A percentile compares a stretch with the other conserved stretches of the same genome.
Conservation (phyloP, 495 filamentous ascomycete species). For the Patellaria atrata region DNA sequence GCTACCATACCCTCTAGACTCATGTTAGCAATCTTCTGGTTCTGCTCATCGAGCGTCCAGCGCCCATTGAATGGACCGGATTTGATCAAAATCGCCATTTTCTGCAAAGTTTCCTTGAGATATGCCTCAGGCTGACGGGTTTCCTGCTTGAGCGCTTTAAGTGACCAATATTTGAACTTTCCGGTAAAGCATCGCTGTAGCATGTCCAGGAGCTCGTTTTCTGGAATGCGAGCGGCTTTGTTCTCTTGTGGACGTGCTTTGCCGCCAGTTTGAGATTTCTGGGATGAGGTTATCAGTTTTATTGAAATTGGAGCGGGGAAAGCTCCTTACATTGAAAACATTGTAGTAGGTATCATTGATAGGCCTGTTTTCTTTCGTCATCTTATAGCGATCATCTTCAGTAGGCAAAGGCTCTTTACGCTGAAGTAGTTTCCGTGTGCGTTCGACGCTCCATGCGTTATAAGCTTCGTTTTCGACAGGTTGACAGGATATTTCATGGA, state of each 20-base stretch:
- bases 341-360: too few relatives aligned
- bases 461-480: constrained; percentile 65
- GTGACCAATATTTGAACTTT: constrained; percentile 73
- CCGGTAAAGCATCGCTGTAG: constrained; percentile 74
- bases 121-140: constrained; percentile 82
- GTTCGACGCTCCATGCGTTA: constrained; percentile 41
- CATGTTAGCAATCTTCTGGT: constrained; percentile 34
- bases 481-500: constrained; percentile 62
- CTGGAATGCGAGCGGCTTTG: constrained; percentile 75
- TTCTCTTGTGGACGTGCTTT: constrained; percentile 35
- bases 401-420: constrained; percentile 2
- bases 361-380: constrained; percentile 3
- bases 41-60: constrained; percentile 68
- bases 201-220: constrained; percentile 69
- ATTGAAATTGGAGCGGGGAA: constrained; percentile 3
- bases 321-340: constrained; percentile 10
- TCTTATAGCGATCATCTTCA: constrained; percentile 8
- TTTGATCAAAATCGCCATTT: constrained; percentile 68
- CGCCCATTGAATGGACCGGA: constrained; percentile 67
- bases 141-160: constrained; percentile 58
- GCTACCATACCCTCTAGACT: constrained; percentile 3
- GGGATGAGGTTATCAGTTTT: constrained; percentile 5
- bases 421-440: constrained; percentile 34
- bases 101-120: constrained; percentile 68
- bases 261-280: constrained; percentile 26